These are phyloP conservation scores for Dendrothele bispora DNA, from an alignment of 768 basidiomycete species.

Conservation along the genomic window DNA sequence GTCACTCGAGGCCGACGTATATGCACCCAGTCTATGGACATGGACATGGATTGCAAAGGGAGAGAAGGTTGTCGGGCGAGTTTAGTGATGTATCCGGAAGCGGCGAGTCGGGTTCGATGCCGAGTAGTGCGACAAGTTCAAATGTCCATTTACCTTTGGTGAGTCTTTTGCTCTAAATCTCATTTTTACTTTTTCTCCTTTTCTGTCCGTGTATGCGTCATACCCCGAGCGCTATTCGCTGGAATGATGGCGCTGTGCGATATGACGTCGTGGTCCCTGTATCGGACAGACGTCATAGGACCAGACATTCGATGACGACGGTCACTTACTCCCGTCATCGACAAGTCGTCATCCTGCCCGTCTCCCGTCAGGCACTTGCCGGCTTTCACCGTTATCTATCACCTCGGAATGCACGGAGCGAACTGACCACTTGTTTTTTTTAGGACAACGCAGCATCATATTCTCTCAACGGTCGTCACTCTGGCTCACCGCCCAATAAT, in stretches of 20 bases:
- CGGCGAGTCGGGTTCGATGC: not conserved
- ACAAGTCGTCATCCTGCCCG: slow-evolving; percentile 54
- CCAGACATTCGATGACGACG: slow-evolving; percentile 12
- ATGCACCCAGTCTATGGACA: not conserved
- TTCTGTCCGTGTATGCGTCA: slow-evolving; percentile 18
- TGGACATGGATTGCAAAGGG: not conserved
- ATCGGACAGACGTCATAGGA: too few species aligned
- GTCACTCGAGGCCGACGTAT: not conserved
- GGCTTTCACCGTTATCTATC: not conserved
- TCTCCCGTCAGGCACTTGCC: slow-evolving; percentile 31
- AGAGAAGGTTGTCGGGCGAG: not conserved
- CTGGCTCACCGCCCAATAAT: too few species aligned
- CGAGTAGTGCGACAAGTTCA: not conserved
- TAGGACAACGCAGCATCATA: too few species aligned
- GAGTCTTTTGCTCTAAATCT: slow-evolving; percentile 5
- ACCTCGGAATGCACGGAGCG: too few species aligned
- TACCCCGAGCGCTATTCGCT: too few species aligned
- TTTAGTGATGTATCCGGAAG: not conserved
- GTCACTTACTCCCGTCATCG: slow-evolving; percentile 47
- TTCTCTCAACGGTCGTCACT: too few species aligned
- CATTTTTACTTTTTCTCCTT: slow-evolving; percentile 15
- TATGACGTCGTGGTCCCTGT: too few species aligned
- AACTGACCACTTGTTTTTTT: too few species aligned
- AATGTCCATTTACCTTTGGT: not conserved
- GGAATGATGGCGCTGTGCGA: too few species aligned